Evolutionary conservation across 2,329 filamentous ascomycete genomes (phyloP), one percentile per base, ranked within the genome.

Genomic region (Penicillium sp.): DNA sequence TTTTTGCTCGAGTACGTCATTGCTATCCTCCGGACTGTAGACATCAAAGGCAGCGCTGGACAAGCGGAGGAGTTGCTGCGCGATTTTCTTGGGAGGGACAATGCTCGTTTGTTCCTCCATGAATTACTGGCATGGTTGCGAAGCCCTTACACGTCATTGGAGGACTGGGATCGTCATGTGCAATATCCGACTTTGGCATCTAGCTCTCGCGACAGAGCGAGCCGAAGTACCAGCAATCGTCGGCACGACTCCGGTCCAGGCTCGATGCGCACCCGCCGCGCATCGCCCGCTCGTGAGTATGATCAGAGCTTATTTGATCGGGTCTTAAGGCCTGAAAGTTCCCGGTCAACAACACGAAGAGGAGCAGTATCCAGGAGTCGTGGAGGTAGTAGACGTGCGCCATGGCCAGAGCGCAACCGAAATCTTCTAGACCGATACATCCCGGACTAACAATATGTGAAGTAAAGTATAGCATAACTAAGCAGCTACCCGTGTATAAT

Each of bases 1-100:
- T 96, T 93, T 63, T 75, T 97, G 11, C 83, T 97, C 10, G 91
- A 96, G 69, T 96, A 96, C 73, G 86, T 96, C 55, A 78, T 97
- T 42, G 89, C 90, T 10, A 90, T 97, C 22, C 77, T 97, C 59
- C 93, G 91, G 73, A 91, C 87, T 0, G 86, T 95, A 15, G 92
- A 96, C 69, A 82, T 93, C 4, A 92, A 92, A 75, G 90, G 87
- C 4, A 91, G 89, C 62, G 84, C 84, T 41, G 92, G 92, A 0
- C 86, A 90, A 67, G 91, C 92, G 0, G 91, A 95, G 72, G 87
- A 91, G 43, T 83, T 96, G 76, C 74, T 97, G 39, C 80, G 85
- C 22, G 91, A 95, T 51, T 95, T 92, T 64, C 71, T 97, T 4
- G 92, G 92, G 0, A 81, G 87, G 57, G 85, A 89, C 17, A 86